phyloP scores from a whole-genome alignment of 2,329 filamentous ascomycete species.

The Rhinocladiella similis region DNA sequence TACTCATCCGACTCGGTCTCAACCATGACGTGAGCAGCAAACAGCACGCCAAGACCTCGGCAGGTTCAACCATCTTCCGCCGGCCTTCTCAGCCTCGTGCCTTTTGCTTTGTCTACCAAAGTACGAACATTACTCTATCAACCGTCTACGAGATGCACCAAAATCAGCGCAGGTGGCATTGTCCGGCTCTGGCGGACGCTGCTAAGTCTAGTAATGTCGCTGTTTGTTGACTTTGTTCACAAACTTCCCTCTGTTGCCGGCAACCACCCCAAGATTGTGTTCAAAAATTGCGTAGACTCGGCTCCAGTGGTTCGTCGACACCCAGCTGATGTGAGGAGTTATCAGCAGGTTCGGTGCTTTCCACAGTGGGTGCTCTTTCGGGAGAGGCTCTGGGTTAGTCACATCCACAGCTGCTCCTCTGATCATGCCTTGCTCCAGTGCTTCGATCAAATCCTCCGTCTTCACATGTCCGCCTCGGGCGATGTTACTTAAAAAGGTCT shows the following conservation, averaged over 20 bases:
- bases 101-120: too few species aligned
- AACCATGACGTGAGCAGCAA: too few species aligned
- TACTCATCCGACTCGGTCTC: too few species aligned
- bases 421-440: constrained; percentile 19
- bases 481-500: constrained; percentile 31
- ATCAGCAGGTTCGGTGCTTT: constrained; percentile 23
- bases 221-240: constrained; percentile 12
- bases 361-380: constrained; percentile 18
- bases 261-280: constrained; percentile 11
- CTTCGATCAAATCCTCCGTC: constrained; percentile 33
- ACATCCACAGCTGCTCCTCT: constrained; percentile 26
- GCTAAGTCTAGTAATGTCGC: constrained; percentile 4
- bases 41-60: neutral
- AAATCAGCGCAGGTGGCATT: too few species aligned
- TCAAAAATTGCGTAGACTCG: constrained; percentile 11
- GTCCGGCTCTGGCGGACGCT: neutral
- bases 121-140: too few species aligned
- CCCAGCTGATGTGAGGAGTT: constrained; percentile 18
- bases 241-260: neutral
- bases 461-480: constrained; percentile 40
- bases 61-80: neutral
- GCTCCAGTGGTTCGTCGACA: constrained; percentile 3
- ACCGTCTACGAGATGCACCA: too few species aligned
- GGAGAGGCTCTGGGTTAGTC: constrained; percentile 23
- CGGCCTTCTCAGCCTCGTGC: too few species aligned